Percentiles rank a stretch among this genome's conserved stretches.
These are phyloP conservation scores for Dactylellina drechsleri DNA, from an alignment of 2,329 filamentous ascomycete genomes.

Conservation along the genomic window DNA sequence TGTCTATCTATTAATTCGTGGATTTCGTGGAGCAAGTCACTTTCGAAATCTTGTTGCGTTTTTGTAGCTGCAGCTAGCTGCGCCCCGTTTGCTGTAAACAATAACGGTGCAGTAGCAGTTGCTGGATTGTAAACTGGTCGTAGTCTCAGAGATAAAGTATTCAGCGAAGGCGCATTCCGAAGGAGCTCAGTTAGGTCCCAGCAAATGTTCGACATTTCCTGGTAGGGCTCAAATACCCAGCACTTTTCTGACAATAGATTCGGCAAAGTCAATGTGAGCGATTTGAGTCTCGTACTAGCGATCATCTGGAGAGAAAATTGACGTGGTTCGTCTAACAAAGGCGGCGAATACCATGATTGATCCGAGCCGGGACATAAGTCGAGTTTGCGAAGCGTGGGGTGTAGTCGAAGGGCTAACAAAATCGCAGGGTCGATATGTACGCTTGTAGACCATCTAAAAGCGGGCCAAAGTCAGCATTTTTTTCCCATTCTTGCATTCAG, in stretches of 20 bases:
- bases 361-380: slow-evolving; percentile 51
- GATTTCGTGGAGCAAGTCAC: slow-evolving; percentile 50
- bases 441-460: slow-evolving; percentile 46
- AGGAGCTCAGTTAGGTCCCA: slow-evolving; percentile 51
- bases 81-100: slow-evolving; percentile 48
- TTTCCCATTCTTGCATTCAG: neutral
- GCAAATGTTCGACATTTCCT: slow-evolving; percentile 52
- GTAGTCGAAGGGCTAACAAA: slow-evolving; percentile 40
- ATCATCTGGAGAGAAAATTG: slow-evolving; percentile 51
- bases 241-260: slow-evolving; percentile 52
- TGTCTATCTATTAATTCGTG: slow-evolving; percentile 50
- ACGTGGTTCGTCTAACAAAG: slow-evolving; percentile 37
- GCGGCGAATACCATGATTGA: slow-evolving; percentile 51
- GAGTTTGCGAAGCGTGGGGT: slow-evolving; percentile 43
- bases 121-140: slow-evolving; percentile 50
- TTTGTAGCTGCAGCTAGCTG: slow-evolving; percentile 42
- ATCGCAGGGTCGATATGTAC: slow-evolving; percentile 52
- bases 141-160: slow-evolving; percentile 48
- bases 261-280: slow-evolving; percentile 42
- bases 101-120: slow-evolving; percentile 37
- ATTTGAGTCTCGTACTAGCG: slow-evolving; percentile 40
- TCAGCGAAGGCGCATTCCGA: slow-evolving; percentile 31
- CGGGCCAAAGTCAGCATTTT: slow-evolving; percentile 6
- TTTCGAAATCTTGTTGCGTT: slow-evolving; percentile 52
- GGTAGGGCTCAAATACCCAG: slow-evolving; percentile 52